A percentile compares a stretch with the other conserved stretches of the same genome.
Evolutionary conservation across 192 early-diverging fungal species (phyloP).

Genomic region (Obelidium mucronatum): DNA sequence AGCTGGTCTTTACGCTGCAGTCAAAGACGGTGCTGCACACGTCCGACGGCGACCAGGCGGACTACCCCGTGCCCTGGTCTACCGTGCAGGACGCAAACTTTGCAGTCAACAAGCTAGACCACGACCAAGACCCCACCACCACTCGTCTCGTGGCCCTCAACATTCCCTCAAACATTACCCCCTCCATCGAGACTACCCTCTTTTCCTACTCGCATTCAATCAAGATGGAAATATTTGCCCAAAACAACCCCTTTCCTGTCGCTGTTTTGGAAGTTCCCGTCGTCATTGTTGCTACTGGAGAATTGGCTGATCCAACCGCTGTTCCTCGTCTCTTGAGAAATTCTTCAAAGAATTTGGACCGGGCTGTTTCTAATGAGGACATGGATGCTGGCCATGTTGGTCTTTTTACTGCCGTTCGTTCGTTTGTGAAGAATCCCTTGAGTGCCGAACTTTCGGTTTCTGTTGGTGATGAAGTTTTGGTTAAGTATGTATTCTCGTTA

Average conservation of each 20-base stretch:
- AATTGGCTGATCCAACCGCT: neutral
- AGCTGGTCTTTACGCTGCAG: neutral
- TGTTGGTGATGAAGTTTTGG: neutral
- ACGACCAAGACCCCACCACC: neutral
- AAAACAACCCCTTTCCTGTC: neutral
- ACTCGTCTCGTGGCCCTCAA: neutral
- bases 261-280: conserved; percentile 18
- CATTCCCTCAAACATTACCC: neutral
- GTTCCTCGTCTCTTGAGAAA: conserved; percentile 1
- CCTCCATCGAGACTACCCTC: conserved; percentile 10
- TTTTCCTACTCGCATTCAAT: conserved; percentile 5
- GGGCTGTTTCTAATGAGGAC: neutral
- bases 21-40: neutral
- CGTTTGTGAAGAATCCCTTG: neutral
- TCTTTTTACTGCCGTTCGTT: neutral
- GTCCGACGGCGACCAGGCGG: neutral
- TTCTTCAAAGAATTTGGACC: neutral
- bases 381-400: neutral
- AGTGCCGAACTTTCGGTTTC: neutral
- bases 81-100: neutral
- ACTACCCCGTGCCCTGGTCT: neutral
- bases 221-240: conserved; percentile 15
- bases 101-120: neutral
- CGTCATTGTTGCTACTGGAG: conserved; percentile 5
- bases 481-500: neutral